A percentile compares a stretch with the other conserved stretches of the same genome.
Evolutionary conservation across 164 flowering plant species (phyloP).

Genomic region (Cinnamomum chago): DNA sequence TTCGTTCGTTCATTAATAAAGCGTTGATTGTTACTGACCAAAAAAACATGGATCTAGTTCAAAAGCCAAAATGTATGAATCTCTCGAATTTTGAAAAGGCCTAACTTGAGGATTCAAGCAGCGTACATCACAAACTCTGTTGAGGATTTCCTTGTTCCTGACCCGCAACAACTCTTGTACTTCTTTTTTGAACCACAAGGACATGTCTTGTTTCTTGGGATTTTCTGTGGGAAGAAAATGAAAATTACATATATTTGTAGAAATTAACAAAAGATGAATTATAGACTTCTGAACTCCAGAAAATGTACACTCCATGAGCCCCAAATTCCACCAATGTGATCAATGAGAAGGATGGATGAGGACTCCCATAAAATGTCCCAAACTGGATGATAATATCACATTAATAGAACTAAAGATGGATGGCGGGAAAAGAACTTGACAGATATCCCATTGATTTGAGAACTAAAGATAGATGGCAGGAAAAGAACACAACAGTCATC

Average conservation of each 20-base stretch:
- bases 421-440: not conserved
- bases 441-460: too few species aligned
- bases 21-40: not conserved
- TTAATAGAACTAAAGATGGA: not conserved
- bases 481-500: too few species aligned
- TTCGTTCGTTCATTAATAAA: not conserved
- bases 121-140: constrained; percentile 44
- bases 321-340: not conserved
- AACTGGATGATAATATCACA: not conserved
- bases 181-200: constrained; percentile 97
- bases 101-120: constrained; percentile 8
- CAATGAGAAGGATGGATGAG: not conserved
- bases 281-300: not conserved
- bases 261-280: constrained; percentile 6
- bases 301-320: not conserved
- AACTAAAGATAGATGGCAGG: too few species aligned
- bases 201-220: constrained; percentile 66
- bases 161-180: constrained; percentile 80
- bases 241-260: not conserved
- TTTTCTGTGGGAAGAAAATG: constrained; percentile 39
- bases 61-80: not conserved
- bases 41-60: not conserved
- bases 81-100: not conserved
- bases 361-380: not conserved
- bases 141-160: constrained; percentile 42